Conservation (phyloP, 306 rosid genomes). For the Styphnolobium japonicum region DNA sequence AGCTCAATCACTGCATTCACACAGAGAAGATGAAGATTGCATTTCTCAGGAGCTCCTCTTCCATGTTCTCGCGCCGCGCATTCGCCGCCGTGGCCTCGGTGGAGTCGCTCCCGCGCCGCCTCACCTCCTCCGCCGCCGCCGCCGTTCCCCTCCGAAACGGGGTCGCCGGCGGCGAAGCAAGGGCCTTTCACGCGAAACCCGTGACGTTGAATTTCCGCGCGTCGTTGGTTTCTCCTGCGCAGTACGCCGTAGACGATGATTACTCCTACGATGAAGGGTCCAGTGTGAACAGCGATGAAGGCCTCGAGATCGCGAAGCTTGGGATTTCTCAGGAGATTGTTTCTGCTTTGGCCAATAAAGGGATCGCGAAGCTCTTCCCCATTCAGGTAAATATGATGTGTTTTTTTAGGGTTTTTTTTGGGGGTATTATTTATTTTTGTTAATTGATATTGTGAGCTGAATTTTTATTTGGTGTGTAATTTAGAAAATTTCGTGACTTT, state of each 20-base stretch:
- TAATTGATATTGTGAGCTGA: no score
- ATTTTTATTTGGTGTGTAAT: no score
- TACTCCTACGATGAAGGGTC: slow-evolving; percentile 43
- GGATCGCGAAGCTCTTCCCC: slow-evolving; percentile 84
- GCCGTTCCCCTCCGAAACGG: no score
- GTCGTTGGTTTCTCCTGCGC: slow-evolving; percentile 46
- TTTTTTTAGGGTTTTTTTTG: no score
- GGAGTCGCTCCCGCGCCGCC: slow-evolving; percentile 24
- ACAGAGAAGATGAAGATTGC: slow-evolving; percentile 50
- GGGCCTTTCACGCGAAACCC: slow-evolving; percentile 48
- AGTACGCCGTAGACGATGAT: slow-evolving; percentile 59
- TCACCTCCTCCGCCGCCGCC: slow-evolving; percentile 13
- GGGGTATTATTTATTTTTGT: neutral
- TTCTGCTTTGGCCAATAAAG: slow-evolving; percentile 73
- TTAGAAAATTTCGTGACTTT: no score
- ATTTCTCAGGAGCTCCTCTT: slow-evolving; percentile 44
- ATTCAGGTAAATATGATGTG: slow-evolving; percentile 92
- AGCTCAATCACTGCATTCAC: no score
- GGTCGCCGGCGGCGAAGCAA: slow-evolving; percentile 21
- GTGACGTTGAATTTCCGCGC: slow-evolving; percentile 53
- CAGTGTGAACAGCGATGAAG: slow-evolving; percentile 50
- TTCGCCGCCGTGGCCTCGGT: slow-evolving; percentile 47
- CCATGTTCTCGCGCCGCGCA: slow-evolving; percentile 31
- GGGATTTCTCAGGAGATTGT: slow-evolving; percentile 76
- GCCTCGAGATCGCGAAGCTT: slow-evolving; percentile 75